Evolutionary conservation across 345 rosid species (phyloP), one percentile per base, ranked within the genome.

Genomic region (Arabidopsis thaliana): DNA sequence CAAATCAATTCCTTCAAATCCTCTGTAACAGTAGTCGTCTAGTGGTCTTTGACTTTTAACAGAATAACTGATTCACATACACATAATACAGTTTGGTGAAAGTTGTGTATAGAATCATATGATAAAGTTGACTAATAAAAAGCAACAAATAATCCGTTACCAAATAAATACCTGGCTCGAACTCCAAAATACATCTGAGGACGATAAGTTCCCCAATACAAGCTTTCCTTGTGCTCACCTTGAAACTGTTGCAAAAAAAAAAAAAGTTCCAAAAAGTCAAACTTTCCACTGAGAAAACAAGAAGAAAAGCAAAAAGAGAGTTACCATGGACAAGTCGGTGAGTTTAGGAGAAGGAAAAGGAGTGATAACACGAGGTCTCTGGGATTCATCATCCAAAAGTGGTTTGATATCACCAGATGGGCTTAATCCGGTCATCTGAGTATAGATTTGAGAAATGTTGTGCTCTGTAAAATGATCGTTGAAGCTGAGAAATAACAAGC

Each of bases 181-280:
- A 93, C 82, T 44, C 98, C 98, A 38, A 93, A 81, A 80, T 93
- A 89, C 78, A 87, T 87, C 40, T 89, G 87, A 82, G 98, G 93
- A 22, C 96, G 87, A 71, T 89, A 94, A 1, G 96, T 90, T 78
- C 92, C 98, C 98, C 98, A 87, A 53, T 94, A 87, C 73, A 91
- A 86, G 84, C 90, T 84, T 81, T 91, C 89, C 67, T 75, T 86
- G 32, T 91, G 98, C 59, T 85, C 93, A 23, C 96, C 96, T 84
- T 87, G 90, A 84, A 91, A 94, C 97, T 93, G 59, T 8, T 8
- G 22, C 25, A 73, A 65, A 36, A 62, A 34, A 60, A 28, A 28
- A 4, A 28, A 28, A 4, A 58, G 33, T 20, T 66, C 36, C 41
- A 33, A 65, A 49, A 10, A 33, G 44, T 58, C 25, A 65, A 20